These are phyloP conservation scores for Diaporthe longicolla DNA, from an alignment of 2,329 filamentous ascomycete species.

Conservation along the genomic window DNA sequence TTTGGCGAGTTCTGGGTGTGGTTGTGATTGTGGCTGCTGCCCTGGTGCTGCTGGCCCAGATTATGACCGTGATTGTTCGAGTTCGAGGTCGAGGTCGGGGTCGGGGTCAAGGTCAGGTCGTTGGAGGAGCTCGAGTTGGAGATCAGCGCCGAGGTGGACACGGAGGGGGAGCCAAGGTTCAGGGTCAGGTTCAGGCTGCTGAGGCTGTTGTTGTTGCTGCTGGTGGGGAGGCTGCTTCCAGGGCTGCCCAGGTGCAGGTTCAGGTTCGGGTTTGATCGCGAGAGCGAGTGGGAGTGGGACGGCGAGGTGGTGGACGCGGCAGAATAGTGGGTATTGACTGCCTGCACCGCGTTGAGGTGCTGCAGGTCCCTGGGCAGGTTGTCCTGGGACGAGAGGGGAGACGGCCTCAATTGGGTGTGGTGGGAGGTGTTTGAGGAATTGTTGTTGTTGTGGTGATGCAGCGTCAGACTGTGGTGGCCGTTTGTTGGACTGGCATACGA, in stretches of 20 bases:
- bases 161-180: conserved; percentile 1
- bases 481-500: not conserved
- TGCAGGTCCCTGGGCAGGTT: conserved; percentile 40
- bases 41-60: not conserved
- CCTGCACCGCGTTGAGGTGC: conserved; percentile 43
- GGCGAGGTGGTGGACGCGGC: not conserved
- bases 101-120: not conserved
- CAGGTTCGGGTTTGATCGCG: conserved; percentile 24
- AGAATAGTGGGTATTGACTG: conserved; percentile 39
- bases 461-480: not conserved
- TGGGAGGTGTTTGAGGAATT: not conserved
- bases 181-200: conserved; percentile 20
- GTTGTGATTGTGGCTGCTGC: not conserved
- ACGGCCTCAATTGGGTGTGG: conserved; percentile 33
- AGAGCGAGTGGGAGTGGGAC: not conserved
- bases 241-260: conserved; percentile 17
- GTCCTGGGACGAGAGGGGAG: conserved; percentile 42
- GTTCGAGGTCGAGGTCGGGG: conserved; percentile 26
- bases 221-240: no score
- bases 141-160: conserved; percentile 5
- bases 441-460: not conserved
- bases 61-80: not conserved
- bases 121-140: not conserved
- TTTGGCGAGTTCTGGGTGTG: not conserved
- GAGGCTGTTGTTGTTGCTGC: conserved; percentile 21